Percentiles rank a stretch among this genome's conserved stretches.
phyloP scores from a whole-genome alignment of 2,329 filamentous ascomycete genomes.

The Trichoderma hamatum region DNA sequence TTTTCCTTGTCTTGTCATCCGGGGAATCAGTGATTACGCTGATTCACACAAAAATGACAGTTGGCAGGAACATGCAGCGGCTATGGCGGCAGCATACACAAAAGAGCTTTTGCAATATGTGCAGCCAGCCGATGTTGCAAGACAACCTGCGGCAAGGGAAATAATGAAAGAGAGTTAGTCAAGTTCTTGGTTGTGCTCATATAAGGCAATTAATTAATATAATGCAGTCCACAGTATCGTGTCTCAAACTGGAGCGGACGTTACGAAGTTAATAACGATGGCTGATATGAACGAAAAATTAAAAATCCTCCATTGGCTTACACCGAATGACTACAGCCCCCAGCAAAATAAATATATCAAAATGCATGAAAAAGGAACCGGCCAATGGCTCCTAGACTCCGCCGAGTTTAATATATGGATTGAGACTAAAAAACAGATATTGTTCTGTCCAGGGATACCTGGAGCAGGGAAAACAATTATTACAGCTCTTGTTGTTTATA shows the following conservation, averaged over 20 bases:
- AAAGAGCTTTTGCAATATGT: constrained; percentile 30
- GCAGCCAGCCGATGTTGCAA: not conserved
- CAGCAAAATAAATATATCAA: not conserved
- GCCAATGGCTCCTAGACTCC: not conserved
- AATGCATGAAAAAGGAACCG: not conserved
- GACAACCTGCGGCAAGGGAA: not conserved
- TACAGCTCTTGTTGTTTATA: not conserved
- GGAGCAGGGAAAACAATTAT: not conserved
- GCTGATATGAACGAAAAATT: not conserved
- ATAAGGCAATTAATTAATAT: not conserved
- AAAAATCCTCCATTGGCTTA: not conserved
- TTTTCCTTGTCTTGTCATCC: constrained; percentile 39
- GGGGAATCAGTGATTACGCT: constrained; percentile 44
- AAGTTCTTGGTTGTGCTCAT: too few relatives aligned
- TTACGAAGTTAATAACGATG: not conserved
- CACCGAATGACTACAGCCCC: not conserved
- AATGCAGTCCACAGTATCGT: not conserved
- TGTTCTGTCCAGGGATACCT: not conserved
- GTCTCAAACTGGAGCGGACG: too few relatives aligned
- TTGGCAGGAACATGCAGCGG: constrained; percentile 43
- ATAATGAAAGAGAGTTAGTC: not conserved
- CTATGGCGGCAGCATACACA: constrained; percentile 37
- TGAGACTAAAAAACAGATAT: not conserved
- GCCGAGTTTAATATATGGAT: not conserved
- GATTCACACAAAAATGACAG: constrained; percentile 45